phyloP scores from a whole-genome alignment of 805 yeast genomes.

The Myxozyma sirexii region DNA sequence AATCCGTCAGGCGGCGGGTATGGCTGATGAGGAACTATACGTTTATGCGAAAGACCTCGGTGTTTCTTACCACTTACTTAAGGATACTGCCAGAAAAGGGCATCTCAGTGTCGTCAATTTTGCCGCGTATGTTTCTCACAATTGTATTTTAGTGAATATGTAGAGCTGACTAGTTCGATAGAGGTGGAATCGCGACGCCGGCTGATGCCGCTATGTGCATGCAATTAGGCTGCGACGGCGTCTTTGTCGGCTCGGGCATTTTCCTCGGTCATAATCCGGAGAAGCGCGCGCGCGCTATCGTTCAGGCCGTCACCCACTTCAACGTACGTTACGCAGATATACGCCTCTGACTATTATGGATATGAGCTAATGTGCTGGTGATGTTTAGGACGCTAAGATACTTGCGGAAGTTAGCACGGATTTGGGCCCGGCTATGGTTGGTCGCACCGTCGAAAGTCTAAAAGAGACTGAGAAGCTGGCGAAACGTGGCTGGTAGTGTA shows the following conservation, averaged over 20 bases:
- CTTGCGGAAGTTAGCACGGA: conserved; percentile 68
- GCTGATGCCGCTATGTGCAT: conserved; percentile 84
- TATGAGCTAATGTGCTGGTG: neutral
- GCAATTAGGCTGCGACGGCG: conserved; percentile 80
- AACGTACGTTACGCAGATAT: conserved; percentile 37
- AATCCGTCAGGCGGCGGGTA: conserved; percentile 51
- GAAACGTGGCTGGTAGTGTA: conserved; percentile 34
- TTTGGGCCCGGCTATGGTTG: conserved; percentile 77
- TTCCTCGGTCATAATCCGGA: conserved; percentile 75
- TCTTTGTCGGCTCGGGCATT: conserved; percentile 77
- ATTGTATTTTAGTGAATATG: neutral
- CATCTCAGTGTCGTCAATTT: conserved; percentile 80
- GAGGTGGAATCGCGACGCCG: conserved; percentile 84
- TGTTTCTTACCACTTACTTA: conserved; percentile 59
- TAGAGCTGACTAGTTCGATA: neutral
- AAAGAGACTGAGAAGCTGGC: conserved; percentile 46
- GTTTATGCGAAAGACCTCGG: conserved; percentile 59
- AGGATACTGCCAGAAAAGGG: conserved; percentile 55
- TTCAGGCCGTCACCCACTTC: conserved; percentile 73
- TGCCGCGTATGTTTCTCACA: conserved; percentile 59
- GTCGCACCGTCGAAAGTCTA: conserved; percentile 60
- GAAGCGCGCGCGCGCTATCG: conserved; percentile 74
- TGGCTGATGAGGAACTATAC: conserved; percentile 52
- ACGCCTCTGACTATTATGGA: neutral
- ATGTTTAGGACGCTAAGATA: conserved; percentile 51